Conservation (phyloP, 2,329 filamentous ascomycete species). For the Aspergillus japonicus region DNA sequence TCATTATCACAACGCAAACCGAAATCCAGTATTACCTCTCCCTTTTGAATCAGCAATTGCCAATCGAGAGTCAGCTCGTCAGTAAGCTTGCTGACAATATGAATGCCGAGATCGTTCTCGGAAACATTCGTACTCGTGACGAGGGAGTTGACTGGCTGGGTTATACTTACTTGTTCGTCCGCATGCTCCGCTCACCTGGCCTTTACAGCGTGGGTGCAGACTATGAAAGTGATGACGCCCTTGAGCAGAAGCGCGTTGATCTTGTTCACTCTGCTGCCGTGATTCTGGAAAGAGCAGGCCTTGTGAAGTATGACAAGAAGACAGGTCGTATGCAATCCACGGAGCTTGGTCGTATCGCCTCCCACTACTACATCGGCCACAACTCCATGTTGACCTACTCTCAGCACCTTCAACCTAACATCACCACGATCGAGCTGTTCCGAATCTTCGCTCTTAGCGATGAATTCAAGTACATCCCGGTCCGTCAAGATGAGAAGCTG, state of each 20-base stretch:
- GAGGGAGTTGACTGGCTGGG: slow-evolving; percentile 99
- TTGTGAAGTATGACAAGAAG: slow-evolving; percentile 95
- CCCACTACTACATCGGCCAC: slow-evolving; percentile 97
- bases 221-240: slow-evolving; percentile 84
- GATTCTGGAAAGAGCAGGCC: slow-evolving; percentile 79
- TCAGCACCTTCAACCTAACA: slow-evolving; percentile 87
- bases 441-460: slow-evolving; percentile 93
- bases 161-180: slow-evolving; percentile 96
- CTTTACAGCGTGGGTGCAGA: slow-evolving; percentile 95
- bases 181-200: slow-evolving; percentile 93
- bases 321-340: slow-evolving; percentile 84
- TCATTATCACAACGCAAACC: slow-evolving; percentile 92
- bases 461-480: slow-evolving; percentile 98
- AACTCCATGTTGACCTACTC: slow-evolving; percentile 98
- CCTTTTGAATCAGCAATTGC: slow-evolving; percentile 91
- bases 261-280: slow-evolving; percentile 90
- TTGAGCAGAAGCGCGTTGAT: slow-evolving; percentile 98
- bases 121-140: slow-evolving; percentile 85
- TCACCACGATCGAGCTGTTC: slow-evolving; percentile 93
- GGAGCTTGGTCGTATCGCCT: slow-evolving; percentile 91
- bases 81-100: slow-evolving; percentile 92
- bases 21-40: slow-evolving; percentile 98
- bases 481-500: slow-evolving; percentile 95
- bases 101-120: slow-evolving; percentile 93
- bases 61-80: slow-evolving; percentile 94